phyloP scores from a whole-genome alignment of 176 grass and related monocot species.

The Cenchrus fungigraminus region DNA sequence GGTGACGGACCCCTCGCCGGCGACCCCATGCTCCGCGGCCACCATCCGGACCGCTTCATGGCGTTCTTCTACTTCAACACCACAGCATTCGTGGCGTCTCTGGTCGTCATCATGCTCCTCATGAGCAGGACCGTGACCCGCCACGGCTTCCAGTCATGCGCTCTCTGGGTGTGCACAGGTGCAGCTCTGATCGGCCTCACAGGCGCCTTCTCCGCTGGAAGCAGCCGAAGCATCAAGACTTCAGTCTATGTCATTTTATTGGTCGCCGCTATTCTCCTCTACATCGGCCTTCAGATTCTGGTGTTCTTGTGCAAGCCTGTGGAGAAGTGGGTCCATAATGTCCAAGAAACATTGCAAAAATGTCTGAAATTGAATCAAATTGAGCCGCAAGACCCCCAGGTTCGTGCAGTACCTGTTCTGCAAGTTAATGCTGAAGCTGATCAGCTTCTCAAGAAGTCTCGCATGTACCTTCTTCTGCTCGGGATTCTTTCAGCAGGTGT shows the following conservation, averaged over 20 bases:
- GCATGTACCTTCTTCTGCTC: constrained; percentile 49
- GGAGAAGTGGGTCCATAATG: not conserved
- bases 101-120: constrained; percentile 50
- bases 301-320: constrained; percentile 41
- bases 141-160: constrained; percentile 43
- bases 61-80: constrained; percentile 63
- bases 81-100: constrained; percentile 50
- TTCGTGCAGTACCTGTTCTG: not conserved
- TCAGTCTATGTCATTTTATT: constrained; percentile 45
- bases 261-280: constrained; percentile 33
- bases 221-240: constrained; percentile 50
- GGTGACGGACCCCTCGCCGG: constrained; percentile 28
- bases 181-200: constrained; percentile 37
- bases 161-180: constrained; percentile 48
- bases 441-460: constrained; percentile 33
- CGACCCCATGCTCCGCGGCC: constrained; percentile 23
- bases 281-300: constrained; percentile 36
- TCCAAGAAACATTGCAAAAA: not conserved
- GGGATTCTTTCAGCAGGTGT: constrained; percentile 46
- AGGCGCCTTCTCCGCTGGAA: constrained; percentile 44
- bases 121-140: constrained; percentile 49
- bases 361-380: not conserved
- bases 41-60: constrained; percentile 40
- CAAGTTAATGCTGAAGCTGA: not conserved
- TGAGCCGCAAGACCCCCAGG: not conserved